Evolutionary conservation across 75 land plant species (phyloP).

Genomic region (Cupressus sempervirens): DNA sequence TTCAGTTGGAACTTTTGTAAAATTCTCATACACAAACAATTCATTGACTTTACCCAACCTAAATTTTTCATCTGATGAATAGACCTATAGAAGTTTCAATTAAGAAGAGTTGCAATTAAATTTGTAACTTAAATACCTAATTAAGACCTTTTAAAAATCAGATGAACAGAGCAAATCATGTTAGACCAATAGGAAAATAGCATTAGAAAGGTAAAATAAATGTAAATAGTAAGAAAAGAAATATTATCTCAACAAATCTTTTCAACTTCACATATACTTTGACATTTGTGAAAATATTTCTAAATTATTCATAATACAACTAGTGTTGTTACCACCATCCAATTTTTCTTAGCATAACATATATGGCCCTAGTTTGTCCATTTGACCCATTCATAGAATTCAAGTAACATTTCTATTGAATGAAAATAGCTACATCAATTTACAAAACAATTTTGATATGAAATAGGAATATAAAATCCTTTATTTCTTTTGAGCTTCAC

Average conservation of each 20-base stretch:
- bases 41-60: slow-evolving; percentile 80
- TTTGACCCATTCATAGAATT: not conserved
- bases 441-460: not conserved
- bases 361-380: not conserved
- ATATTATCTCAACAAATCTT: not conserved
- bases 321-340: not conserved
- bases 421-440: not conserved
- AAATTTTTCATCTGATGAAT: slow-evolving; percentile 79
- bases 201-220: not conserved
- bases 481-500: not conserved
- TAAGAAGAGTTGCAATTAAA: not conserved
- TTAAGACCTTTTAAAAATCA: not conserved
- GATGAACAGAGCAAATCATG: not conserved
- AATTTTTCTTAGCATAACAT: not conserved
- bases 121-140: not conserved
- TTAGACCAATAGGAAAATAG: not conserved
- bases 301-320: not conserved
- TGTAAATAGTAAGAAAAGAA: not conserved
- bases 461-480: not conserved
- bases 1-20: slow-evolving; percentile 68
- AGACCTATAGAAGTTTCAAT: slow-evolving; percentile 45
- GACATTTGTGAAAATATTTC: not conserved
- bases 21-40: slow-evolving; percentile 93
- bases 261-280: not conserved
- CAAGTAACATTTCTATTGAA: not conserved